Evolutionary conservation across 1,139 yeast species (phyloP), one percentile per base, ranked within the genome.

Genomic region (Hyphopichia fennica): DNA sequence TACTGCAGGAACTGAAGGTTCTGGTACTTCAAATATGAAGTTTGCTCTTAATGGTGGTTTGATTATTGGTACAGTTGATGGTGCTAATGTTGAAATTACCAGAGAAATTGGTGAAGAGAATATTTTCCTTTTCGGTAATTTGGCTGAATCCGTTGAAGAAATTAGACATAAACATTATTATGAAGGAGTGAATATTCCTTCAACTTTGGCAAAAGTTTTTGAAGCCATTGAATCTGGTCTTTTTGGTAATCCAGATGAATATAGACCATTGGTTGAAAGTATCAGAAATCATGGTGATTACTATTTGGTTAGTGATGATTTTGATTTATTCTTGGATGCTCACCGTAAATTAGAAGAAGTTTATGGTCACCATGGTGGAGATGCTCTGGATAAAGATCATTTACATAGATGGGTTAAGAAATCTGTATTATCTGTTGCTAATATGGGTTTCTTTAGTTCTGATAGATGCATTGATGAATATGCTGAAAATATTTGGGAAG

Each of bases 1-100:
- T n/a, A 90, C 97, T 38, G 97, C 97, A 10, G 98, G 98, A 55
- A 90, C 98, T 19, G 98, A 90, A 65, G 97, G 96, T 20, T 86
- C 95, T 1, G 97, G 97, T 62, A 90, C 98, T 36, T 87, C 96
- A 38, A 90, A 90, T 71, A 90, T 90, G 97, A 91, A 90, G 70
- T 90, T 90, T 62, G 96, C 90, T 25, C 72, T 90, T 66, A 90
- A 89, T 59, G 97, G 96, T 65, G 97, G 97, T 41, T 77, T 91
- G 52, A 87, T 90, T 53, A 84, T 90, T 54, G 98, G 98, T 60
- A 90, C 97, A 15, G 96, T 91, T 51, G 97, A 91, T 61, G 97
- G 98, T 60, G 97, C 97, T 49, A 91, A 90, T 60, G 96, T 91
- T 43, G 97, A 91, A 69, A 88, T 91, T 61, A 87, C 96, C 18